Base-by-base conservation (phyloP, 768 basidiomycete species). In the Fistulinella prunicolor region DNA sequence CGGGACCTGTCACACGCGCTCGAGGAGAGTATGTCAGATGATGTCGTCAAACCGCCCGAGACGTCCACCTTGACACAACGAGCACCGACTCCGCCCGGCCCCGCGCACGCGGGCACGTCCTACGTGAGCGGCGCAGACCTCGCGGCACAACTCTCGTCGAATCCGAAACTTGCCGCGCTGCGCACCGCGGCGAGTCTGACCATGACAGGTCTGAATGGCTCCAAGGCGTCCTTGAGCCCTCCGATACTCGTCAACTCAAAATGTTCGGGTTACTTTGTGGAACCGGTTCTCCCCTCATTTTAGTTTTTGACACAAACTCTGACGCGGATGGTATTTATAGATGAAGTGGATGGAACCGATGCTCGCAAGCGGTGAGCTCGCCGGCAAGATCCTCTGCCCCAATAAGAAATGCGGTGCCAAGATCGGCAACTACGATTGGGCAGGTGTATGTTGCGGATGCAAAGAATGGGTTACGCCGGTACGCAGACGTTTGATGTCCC, bases 341-440 rank as follows among this genome's bases (percentile, higher is more conserved):
- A 85, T 96, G 82, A 86, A 84, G 60, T 99, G 95, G 96, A 99
- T 99, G 95, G 84, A 92, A 42, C 77, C 83, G 5, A 79, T 86
- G 57, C 70, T 97, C 9, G 75, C 81, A 29, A 66, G 71, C n/a
- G 94, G 93, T 0, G 76, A 83, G 37, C 70, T 94, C 30, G 79
- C 84, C 0, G 96, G 96, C 16, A 96, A 94, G 75, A 89, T 99
- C 56, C 50, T 79, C 0, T 99, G 96, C 58, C 96, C 96, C 4
- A 95, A 94, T 66, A 78, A 83, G 59, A 93, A 89, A 60, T 99
- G 96, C 59, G 77, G 78, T 3, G 83, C 81, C 21, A 99, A 99
- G 71, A 75, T 99, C 16, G 96, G 96, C 3, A 96, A 90, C 64
- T 98, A 85, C 58, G 94, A 96, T 63, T 99, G 96, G 96, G 92